Percentiles rank a stretch among this genome's conserved stretches.
Evolutionary conservation across 768 basidiomycete genomes (phyloP).

Genomic region (Artomyces pyxidatus): DNA sequence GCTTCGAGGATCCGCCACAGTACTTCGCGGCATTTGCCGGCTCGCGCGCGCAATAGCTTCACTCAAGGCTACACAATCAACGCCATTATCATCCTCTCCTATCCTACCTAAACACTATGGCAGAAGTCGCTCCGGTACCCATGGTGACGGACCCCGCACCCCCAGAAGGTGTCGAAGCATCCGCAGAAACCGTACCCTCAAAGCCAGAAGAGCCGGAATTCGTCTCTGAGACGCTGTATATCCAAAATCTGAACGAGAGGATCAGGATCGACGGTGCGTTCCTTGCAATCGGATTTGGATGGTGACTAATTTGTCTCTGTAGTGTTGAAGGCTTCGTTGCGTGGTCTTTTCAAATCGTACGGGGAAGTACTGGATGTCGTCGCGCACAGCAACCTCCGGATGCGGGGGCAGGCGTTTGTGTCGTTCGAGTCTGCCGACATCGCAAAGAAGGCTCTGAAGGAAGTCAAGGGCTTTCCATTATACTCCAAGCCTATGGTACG

Average conservation of each 20-base stretch:
- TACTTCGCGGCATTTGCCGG: too few relatives aligned
- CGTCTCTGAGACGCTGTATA: conserved; percentile 82
- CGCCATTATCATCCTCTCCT: too few relatives aligned
- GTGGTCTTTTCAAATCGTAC: conserved; percentile 87
- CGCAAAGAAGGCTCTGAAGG: conserved; percentile 84
- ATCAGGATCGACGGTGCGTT: conserved; percentile 67
- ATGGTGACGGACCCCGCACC: conserved; percentile 3
- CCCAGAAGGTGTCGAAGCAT: conserved; percentile 10
- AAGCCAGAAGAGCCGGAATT: conserved; percentile 32
- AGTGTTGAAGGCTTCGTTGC: conserved; percentile 87
- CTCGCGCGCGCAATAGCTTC: too few relatives aligned
- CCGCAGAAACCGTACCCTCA: conserved; percentile 11
- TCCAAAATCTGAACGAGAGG: conserved; percentile 95
- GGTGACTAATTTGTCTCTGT: conserved; percentile 6
- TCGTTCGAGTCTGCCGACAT: conserved; percentile 78
- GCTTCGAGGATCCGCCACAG: too few relatives aligned
- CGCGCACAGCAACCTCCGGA: conserved; percentile 88
- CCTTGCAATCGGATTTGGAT: conserved; percentile 1
- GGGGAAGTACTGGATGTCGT: conserved; percentile 93
- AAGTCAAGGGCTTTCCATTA: conserved; percentile 88
- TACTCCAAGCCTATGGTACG: conserved; percentile 95
- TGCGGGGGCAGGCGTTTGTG: conserved; percentile 98
- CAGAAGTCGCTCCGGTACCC: conserved; percentile 2
- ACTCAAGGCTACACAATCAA: too few relatives aligned
- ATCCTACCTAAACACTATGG: too few relatives aligned